Base-by-base conservation (phyloP, 495 filamentous ascomycete species). In the Aspergillus carlsbadensis region DNA sequence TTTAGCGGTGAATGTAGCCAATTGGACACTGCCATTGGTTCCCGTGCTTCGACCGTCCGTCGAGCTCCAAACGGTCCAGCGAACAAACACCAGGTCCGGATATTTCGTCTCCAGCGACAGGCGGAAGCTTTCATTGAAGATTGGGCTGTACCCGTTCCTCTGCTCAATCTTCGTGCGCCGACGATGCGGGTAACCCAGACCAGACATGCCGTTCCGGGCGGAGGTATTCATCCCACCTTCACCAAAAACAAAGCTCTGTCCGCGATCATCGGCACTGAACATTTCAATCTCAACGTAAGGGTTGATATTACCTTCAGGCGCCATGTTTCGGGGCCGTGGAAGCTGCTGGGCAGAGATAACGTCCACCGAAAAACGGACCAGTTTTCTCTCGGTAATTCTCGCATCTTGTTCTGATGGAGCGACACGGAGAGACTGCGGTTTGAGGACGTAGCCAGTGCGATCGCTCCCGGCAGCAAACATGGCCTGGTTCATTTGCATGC, bases 401-500 rank as follows among this genome's bases (percentile, higher is more conserved):
- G 64, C 60, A 20, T 62, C 63, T 11, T 63, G 64, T 40, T 80
- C 79, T 6, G 76, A 68, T 54, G 74, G 74, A 48, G 81, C 81
- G 45, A 80, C 74, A 34, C 93, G 88, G 41, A 94, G 82, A 61
- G 91, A 88, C 44, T 87, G 80, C 6, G 94, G 94, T 70, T 98
- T 98, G 36, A 98, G 81, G 20, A 98, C 90, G 61, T 96, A 98
- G 18, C 94, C 94, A 8, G 87, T 87, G 47, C 85, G 83, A 71
- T 96, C 94, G 18, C 83, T 84, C 26, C 91, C 91, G 47, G 90
- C 87, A n/a, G 90, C 88, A 70, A 98, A 98, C 94, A 98, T 98
- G 58, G 94, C 94, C 51, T 93, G 89, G 62, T 98, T 98, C 67
- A 97, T 77, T 68, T 98, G 92, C 85, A 96, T 91, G 14, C 90